phyloP scores from a whole-genome alignment of 1,284 basidiomycete genomes.

The Lentinula novae-zelandiae region DNA sequence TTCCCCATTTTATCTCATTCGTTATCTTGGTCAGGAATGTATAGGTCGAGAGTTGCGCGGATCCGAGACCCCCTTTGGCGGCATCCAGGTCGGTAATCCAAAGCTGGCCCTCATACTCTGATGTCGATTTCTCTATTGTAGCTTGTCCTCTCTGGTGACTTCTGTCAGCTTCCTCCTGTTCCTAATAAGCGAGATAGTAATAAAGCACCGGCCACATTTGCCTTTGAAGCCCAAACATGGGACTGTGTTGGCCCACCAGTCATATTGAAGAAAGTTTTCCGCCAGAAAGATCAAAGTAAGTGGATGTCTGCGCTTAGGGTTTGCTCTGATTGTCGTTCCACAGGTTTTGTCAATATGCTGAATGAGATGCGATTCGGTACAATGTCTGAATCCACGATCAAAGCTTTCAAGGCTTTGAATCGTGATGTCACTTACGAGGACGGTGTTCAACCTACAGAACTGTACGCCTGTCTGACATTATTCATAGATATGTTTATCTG shows the following conservation, averaged over 20 bases:
- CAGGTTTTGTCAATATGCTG: constrained; percentile 86
- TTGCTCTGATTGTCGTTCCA: constrained; percentile 1
- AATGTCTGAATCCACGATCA: constrained; percentile 54
- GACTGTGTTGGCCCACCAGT: constrained; percentile 52
- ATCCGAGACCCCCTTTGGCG: constrained; percentile 73
- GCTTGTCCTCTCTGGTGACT: constrained; percentile 87
- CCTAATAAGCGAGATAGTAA: constrained; percentile 27
- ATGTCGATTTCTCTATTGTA: constrained; percentile 21
- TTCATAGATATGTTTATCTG: too few relatives aligned
- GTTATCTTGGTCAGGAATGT: constrained; percentile 26
- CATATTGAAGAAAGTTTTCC: constrained; percentile 64
- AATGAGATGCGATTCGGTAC: constrained; percentile 89
- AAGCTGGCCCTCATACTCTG: background rate
- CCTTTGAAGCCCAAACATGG: constrained; percentile 87
- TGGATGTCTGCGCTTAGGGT: background rate
- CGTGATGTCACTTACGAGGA: constrained; percentile 62
- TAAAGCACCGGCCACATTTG: constrained; percentile 51
- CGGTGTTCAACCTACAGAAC: constrained; percentile 76
- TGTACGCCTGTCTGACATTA: constrained; percentile 38
- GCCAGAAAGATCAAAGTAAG: constrained; percentile 57
- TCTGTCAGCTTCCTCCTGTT: constrained; percentile 93
- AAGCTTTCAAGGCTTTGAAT: constrained; percentile 58
- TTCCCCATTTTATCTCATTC: background rate
- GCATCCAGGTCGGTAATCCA: constrained; percentile 67
- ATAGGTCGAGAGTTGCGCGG: constrained; percentile 65